Evolutionary conservation across 2,329 filamentous ascomycete species (phyloP), one percentile per base, ranked within the genome.

Genomic region (Nigrograna mackinnonii): DNA sequence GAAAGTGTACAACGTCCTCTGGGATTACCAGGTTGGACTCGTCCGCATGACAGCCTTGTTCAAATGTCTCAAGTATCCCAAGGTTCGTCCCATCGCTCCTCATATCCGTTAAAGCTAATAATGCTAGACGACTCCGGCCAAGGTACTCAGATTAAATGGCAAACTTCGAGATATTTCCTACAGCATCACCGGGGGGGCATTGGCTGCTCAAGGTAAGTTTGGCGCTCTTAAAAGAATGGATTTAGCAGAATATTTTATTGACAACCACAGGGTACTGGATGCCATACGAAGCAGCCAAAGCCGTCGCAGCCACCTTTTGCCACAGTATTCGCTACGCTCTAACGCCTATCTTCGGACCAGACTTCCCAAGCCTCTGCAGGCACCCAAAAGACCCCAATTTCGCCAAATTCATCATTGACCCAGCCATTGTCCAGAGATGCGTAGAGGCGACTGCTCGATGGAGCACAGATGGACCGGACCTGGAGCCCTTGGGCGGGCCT

Each of bases 1-100:
- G 2, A 79, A 77, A 49, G 76, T 80, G 39, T 91, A 87, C 65
- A 82, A 81, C 1, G 84, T 97, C 47, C 91, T 96, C 82, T 99
- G 94, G 94, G 94, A 99, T 68, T 96, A 96, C 73, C 92, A 95
- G 57, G 83, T 92, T 48, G 94, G 94, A 6, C 84, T 97, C 21
- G 91, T 97, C 49, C 85, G 92, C 48, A 95, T 95, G 69, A 96
- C 91, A 2, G 87, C 91, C 20, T 89, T 97, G 64, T 97, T 97
- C 79, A 96, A 96, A 68, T 91, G 88, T 53, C 86, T 85, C 64
- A 84, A 86, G 50, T 92, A 92, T 62, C 80, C 86, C 51, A 99
- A 99, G 83, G 92, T 91, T 65, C 62, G 75, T 58, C 26, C 22
- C n/a, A 33, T 3, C 21, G 17, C 19, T 38, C 6, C 36, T 35